phyloP scores from a whole-genome alignment of 2,329 filamentous ascomycete species.

The Colletotrichum sojae region DNA sequence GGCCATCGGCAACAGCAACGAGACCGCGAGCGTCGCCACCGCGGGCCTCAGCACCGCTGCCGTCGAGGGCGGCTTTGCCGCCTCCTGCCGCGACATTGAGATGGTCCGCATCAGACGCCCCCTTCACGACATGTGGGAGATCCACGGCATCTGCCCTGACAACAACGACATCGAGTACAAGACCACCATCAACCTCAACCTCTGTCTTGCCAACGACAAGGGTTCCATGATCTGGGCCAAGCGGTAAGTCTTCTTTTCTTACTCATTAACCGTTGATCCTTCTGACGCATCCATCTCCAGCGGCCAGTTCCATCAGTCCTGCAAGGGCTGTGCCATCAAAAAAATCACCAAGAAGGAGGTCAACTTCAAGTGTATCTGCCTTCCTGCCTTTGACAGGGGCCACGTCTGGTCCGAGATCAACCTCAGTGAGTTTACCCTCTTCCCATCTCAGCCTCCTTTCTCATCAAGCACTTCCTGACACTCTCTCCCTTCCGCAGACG shows the following conservation, averaged over 20 bases:
- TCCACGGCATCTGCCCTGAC: constrained; percentile 27
- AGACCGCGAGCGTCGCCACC: constrained; percentile 11
- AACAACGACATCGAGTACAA: constrained; percentile 22
- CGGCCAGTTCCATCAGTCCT: constrained; percentile 29
- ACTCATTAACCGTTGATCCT: no score
- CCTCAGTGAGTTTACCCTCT: constrained; percentile 4
- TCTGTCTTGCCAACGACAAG: constrained; percentile 35
- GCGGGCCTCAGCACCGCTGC: neutral
- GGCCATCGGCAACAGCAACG: neutral
- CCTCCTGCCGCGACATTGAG: constrained; percentile 15
- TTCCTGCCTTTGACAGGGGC: neutral
- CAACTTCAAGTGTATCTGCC: constrained; percentile 12
- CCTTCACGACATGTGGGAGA: constrained; percentile 17
- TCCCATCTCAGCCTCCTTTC: no score
- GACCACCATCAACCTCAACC: constrained; percentile 35
- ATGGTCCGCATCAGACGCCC: constrained; percentile 25
- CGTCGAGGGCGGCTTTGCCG: constrained; percentile 24
- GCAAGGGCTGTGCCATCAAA: constrained; percentile 30
- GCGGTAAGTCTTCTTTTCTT: constrained; percentile 1
- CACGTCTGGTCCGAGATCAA: neutral
- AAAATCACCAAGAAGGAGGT: constrained; percentile 14
- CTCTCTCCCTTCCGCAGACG: neutral
- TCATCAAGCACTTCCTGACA: neutral
- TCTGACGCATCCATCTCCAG: neutral
- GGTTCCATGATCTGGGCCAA: constrained; percentile 33